These are phyloP conservation scores for Dianthus caryophyllus DNA, from an alignment of 148 eudicot genomes.

Conservation along the genomic window DNA sequence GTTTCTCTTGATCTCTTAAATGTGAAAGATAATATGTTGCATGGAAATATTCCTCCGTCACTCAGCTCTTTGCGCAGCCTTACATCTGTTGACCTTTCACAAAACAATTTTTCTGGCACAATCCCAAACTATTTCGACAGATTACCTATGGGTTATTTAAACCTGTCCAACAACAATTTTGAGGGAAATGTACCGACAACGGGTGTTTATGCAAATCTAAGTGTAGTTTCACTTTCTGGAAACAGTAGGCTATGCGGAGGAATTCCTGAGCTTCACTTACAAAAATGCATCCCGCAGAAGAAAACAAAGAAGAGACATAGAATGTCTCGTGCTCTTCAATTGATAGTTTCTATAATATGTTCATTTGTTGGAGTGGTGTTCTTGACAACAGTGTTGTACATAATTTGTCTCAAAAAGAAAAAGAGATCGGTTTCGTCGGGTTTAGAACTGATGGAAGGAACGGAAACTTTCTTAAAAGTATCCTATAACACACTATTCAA, in stretches of 20 bases:
- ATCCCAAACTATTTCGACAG: conserved; percentile 13
- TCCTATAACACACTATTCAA: conserved; percentile 17
- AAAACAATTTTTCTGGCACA: conserved; percentile 18
- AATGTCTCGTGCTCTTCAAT: neutral
- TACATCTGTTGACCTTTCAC: conserved; percentile 4
- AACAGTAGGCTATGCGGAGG: conserved; percentile 38
- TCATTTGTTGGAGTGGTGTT: neutral
- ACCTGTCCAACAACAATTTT: conserved; percentile 31
- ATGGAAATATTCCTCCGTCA: conserved; percentile 20
- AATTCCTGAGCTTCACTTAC: conserved; percentile 27
- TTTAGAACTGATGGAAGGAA: neutral
- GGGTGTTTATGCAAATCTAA: conserved; percentile 30
- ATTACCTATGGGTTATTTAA: conserved; percentile 17
- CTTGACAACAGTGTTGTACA: neutral
- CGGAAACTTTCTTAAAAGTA: neutral
- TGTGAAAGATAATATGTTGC: conserved; percentile 10
- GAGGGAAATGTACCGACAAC: conserved; percentile 33
- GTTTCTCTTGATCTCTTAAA: neutral
- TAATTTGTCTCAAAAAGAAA: conserved; percentile 13
- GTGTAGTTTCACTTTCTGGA: conserved; percentile 22
- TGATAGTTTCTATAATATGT: neutral
- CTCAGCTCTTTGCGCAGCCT: conserved; percentile 8
- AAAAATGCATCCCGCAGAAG: conserved; percentile 15
- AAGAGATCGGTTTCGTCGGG: neutral
- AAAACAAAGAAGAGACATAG: neutral